phyloP scores from a whole-genome alignment of 148 eudicot genomes.

The Polygonum aviculare region DNA sequence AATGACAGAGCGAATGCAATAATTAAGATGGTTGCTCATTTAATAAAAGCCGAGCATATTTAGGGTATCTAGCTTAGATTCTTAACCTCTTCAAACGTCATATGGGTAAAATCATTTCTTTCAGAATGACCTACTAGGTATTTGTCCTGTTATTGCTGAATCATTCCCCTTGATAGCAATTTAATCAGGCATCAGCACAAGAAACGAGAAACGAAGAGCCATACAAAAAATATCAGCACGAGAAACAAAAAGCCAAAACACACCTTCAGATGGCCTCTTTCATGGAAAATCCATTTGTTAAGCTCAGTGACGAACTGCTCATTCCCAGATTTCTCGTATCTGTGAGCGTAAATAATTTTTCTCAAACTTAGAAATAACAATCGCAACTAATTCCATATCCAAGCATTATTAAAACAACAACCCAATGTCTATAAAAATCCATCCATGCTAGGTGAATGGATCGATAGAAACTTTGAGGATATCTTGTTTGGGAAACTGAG shows the following conservation, averaged over 20 bases:
- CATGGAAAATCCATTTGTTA: slow-evolving; percentile 92
- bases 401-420: background rate
- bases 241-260: background rate
- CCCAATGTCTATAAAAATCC: background rate
- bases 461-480: background rate
- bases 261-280: slow-evolving; percentile 89
- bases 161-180: background rate
- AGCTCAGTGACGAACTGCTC: slow-evolving; percentile 68
- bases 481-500: background rate
- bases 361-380: background rate
- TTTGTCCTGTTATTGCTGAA: background rate
- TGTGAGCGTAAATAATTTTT: background rate
- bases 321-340: slow-evolving; percentile 57
- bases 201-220: background rate
- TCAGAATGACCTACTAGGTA: background rate
- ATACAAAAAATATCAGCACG: background rate
- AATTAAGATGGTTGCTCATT: background rate
- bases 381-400: background rate
- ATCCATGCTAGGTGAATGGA: background rate
- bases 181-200: background rate
- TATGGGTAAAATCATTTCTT: background rate
- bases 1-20: background rate
- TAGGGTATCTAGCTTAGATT: background rate
- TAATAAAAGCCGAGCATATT: background rate
- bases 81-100: background rate